phyloP scores from a whole-genome alignment of 345 rosid species.

The Syzygium oleosum region DNA sequence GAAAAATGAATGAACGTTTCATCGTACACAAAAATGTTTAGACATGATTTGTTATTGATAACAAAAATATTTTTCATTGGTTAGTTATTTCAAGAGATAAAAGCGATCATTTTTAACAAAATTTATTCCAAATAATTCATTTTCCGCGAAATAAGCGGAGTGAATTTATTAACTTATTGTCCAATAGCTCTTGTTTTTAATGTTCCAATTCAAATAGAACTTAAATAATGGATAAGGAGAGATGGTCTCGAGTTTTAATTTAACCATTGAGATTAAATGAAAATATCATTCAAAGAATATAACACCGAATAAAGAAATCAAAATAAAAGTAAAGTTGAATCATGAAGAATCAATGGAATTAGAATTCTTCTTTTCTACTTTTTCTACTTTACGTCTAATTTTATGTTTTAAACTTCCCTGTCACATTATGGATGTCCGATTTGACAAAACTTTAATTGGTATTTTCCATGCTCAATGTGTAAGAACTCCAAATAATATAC shows the following conservation, averaged over 20 bases:
- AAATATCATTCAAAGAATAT: neutral
- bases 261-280: neutral
- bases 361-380: neutral
- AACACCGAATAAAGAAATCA: neutral
- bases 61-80: neutral
- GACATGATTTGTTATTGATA: too few relatives aligned
- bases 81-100: neutral
- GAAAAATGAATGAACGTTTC: too few relatives aligned
- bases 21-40: too few relatives aligned
- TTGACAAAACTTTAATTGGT: neutral
- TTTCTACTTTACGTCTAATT: neutral
- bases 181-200: neutral
- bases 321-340: neutral
- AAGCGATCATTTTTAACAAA: neutral
- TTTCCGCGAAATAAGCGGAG: neutral
- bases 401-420: neutral
- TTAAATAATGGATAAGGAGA: neutral
- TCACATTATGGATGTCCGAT: neutral
- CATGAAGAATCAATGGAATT: neutral
- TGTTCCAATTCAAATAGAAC: neutral
- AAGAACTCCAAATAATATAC: neutral
- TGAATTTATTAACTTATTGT: neutral
- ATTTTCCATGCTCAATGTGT: neutral
- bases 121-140: rapidly evolving
- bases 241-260: neutral